Percentiles rank a stretch among this genome's conserved stretches.
Conservation (phyloP, 345 rosid species). For the Combretum micranthum region DNA sequence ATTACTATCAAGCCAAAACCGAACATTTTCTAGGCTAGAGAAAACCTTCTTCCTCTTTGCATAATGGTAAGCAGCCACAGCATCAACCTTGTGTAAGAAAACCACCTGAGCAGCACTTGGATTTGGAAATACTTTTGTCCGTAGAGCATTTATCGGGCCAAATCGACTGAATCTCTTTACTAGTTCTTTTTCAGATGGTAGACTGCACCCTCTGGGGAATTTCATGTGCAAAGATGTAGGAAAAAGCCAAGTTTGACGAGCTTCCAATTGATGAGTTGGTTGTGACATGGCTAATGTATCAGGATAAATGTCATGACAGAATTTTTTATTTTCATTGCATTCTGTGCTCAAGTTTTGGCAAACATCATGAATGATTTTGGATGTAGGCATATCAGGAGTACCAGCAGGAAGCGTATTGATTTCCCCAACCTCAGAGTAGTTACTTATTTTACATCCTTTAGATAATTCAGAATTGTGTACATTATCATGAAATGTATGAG, state of each 20-base stretch:
- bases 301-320: neutral
- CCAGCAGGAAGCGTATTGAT: too few species aligned
- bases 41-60: slow-evolving; percentile 22
- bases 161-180: slow-evolving; percentile 20
- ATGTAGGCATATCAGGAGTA: too few species aligned
- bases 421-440: too few species aligned
- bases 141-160: slow-evolving; percentile 15
- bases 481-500: too few species aligned
- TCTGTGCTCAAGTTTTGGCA: neutral
- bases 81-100: slow-evolving; percentile 20
- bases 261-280: slow-evolving; percentile 7
- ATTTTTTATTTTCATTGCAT: neutral
- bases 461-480: too few species aligned
- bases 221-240: slow-evolving; percentile 19
- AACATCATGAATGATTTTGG: too few species aligned
- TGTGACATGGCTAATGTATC: slow-evolving; percentile 6
- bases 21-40: slow-evolving; percentile 12
- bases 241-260: too few species aligned
- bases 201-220: slow-evolving; percentile 17
- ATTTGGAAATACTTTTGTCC: slow-evolving; percentile 14
- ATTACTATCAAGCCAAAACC: slow-evolving; percentile 18
- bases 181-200: slow-evolving; percentile 22
- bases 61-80: slow-evolving; percentile 21
- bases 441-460: too few species aligned
- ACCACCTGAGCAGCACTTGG: slow-evolving; percentile 22